phyloP scores from a whole-genome alignment of 2,329 filamentous ascomycete genomes.

The Emmonsiellopsis sp. region DNA sequence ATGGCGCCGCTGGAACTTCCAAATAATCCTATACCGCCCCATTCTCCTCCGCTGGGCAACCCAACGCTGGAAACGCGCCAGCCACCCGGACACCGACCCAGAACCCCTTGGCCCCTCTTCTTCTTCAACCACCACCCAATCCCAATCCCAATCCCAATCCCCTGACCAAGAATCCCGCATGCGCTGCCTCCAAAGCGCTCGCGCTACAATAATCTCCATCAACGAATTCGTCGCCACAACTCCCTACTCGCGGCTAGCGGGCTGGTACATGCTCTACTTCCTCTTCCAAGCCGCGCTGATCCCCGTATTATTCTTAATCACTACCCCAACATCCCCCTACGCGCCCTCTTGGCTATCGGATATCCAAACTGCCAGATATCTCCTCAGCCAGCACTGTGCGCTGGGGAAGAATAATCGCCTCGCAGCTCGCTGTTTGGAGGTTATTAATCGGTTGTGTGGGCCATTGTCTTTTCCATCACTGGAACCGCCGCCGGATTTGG shows the following conservation, averaged over 20 bases:
- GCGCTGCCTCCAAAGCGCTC: constrained; percentile 33
- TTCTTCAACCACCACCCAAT: neutral
- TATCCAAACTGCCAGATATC: neutral
- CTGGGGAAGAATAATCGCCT: constrained; percentile 1
- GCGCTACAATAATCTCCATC: constrained; percentile 34
- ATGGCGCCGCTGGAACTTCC: constrained; percentile 37
- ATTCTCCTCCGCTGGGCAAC: constrained; percentile 34
- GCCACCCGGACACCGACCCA: neutral
- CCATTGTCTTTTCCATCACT: neutral
- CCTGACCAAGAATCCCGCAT: constrained; percentile 5
- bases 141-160: neutral
- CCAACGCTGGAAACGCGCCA: constrained; percentile 21
- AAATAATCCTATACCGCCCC: constrained; percentile 36
- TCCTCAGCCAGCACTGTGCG: neutral
- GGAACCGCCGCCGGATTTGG: neutral
- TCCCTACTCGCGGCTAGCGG: constrained; percentile 32
- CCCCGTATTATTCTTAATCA: constrained; percentile 26
- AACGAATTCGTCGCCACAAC: constrained; percentile 33
- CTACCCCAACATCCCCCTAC: neutral
- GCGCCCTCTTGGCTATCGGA: neutral
- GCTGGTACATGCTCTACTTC: constrained; percentile 40
- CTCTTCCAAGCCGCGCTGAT: constrained; percentile 39
- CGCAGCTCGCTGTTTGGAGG: neutral
- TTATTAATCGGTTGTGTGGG: neutral
- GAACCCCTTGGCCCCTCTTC: neutral